Evolutionary conservation across 768 basidiomycete genomes (phyloP), one percentile per base, ranked within the genome.

Genomic region (Dentipellis sp.): DNA sequence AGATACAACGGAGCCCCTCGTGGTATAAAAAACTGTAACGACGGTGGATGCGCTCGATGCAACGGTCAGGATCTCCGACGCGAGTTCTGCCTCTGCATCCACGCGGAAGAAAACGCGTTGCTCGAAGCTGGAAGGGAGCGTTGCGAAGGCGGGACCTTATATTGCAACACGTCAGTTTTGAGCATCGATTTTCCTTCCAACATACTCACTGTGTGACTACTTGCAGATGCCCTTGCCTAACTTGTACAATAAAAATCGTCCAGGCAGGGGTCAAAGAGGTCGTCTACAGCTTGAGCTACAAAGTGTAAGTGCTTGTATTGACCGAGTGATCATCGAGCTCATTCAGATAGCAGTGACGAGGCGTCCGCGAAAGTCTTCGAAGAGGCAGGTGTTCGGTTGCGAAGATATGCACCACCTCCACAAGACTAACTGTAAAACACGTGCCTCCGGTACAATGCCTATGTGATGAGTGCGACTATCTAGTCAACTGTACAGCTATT

Each of bases 1-100:
- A 91, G 90, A 19, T 97, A 99, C 72, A 99, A 99, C 64, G 97
- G 97, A 3, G 98, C 97, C 0, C 91, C 97, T 4, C 81, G 94
- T 8, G 93, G 94, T 1, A 73, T 97, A 48, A 77, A 62, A 39
- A 99, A 99, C 66, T 99, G 97, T 67, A 84, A 84, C 62, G 83
- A 90, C 74, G 97, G 95, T 7, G 95, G 97, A 16, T 99, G 97
- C 68, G 61, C 73, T 3, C 77, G 82, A 29, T 99, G 97, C 70
- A 88, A 88, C 64, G 80, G 78, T 17, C 74, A 72, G 2, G 70
- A 70, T 23, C 75, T 79, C 39, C 73, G 71, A 50, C 71, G 81
- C 14, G 77, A 82, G 51, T 91, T 91, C 66, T 99, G 97, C 64
- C 75, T 98, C 2, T 99, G 97, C 65, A 73, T 99, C 10, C 97